These are phyloP conservation scores for Leccinum holopus DNA, from an alignment of 1,284 basidiomycete species.

Conservation along the genomic window DNA sequence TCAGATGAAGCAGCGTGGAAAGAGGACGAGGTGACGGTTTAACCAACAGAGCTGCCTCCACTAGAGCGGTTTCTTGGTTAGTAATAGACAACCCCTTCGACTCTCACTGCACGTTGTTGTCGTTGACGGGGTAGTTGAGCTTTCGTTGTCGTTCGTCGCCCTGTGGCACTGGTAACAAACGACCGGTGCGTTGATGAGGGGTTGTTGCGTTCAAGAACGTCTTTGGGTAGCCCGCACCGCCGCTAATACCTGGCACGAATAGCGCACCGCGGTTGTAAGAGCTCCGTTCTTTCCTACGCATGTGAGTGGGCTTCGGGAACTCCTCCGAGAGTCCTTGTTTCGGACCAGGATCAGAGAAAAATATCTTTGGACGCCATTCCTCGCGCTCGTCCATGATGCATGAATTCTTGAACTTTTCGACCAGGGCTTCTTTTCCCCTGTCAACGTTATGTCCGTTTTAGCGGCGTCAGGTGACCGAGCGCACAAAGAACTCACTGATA, in stretches of 20 bases:
- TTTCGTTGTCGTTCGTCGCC: constrained; percentile 33
- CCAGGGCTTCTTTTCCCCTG: constrained; percentile 82
- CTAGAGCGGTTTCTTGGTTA: background rate
- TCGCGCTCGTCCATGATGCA: constrained; percentile 81
- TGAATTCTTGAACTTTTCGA: constrained; percentile 85
- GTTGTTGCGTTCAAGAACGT: constrained; percentile 31
- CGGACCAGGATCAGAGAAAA: constrained; percentile 68
- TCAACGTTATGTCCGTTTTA: constrained; percentile 10
- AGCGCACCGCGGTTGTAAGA: constrained; percentile 70
- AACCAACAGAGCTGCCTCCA: constrained; percentile 3
- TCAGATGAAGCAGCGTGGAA: constrained; percentile 24
- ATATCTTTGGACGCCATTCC: constrained; percentile 81
- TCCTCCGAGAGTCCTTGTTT: constrained; percentile 73
- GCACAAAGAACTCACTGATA: constrained; percentile 61
- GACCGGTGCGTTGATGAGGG: constrained; percentile 23
- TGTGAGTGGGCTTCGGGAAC: constrained; percentile 77
- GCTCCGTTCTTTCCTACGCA: constrained; percentile 73
- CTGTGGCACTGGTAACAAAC: constrained; percentile 16
- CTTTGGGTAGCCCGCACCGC: constrained; percentile 28
- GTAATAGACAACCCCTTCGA: background rate
- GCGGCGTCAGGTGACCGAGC: constrained; percentile 6
- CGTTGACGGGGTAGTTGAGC: constrained; percentile 14
- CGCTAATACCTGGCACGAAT: constrained; percentile 49
- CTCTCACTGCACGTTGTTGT: constrained; percentile 12
- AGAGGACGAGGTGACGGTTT: constrained; percentile 11